Evolutionary conservation across 2,329 filamentous ascomycete genomes (phyloP).

Genomic region (Trichoderma sp.): DNA sequence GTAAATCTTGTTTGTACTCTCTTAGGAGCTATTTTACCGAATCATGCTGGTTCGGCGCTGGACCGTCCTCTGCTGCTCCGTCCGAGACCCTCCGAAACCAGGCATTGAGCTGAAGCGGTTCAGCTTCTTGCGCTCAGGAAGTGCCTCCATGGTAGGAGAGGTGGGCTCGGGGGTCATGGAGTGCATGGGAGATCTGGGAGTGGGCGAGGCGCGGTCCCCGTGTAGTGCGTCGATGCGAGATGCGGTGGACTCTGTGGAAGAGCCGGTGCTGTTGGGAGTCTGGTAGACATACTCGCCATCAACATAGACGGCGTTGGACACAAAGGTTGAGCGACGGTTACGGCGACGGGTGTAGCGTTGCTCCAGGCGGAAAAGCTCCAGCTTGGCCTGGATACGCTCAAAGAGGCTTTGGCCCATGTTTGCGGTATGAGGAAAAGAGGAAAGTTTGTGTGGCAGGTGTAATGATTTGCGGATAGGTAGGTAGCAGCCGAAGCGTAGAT

Average conservation of each 20-base stretch:
- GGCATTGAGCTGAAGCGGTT: slow-evolving; percentile 57
- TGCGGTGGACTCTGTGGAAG: slow-evolving; percentile 46
- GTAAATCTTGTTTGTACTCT: neutral
- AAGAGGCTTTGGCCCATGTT: slow-evolving; percentile 52
- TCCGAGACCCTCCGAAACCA: slow-evolving; percentile 46
- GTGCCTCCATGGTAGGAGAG: slow-evolving; percentile 28
- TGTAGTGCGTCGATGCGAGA: slow-evolving; percentile 37
- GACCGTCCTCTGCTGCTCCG: slow-evolving; percentile 34
- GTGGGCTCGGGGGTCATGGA: slow-evolving; percentile 23
- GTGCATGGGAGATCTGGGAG: slow-evolving; percentile 23
- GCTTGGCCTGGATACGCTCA: slow-evolving; percentile 61
- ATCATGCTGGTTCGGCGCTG: slow-evolving; percentile 45
- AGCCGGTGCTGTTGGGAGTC: slow-evolving; percentile 57
- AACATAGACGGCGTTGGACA: slow-evolving; percentile 85
- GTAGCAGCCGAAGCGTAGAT: neutral
- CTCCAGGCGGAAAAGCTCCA: slow-evolving; percentile 92
- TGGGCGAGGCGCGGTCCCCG: slow-evolving; percentile 30
- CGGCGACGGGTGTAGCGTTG: slow-evolving; percentile 91
- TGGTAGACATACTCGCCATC: slow-evolving; percentile 93
- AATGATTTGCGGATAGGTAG: neutral
- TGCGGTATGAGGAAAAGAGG: slow-evolving; percentile 20
- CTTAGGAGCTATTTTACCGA: slow-evolving; percentile 27
- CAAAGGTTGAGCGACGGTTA: slow-evolving; percentile 80
- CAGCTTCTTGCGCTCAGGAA: slow-evolving; percentile 45
- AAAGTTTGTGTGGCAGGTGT: neutral